Evolutionary conservation across 2,329 filamentous ascomycete species (phyloP).

Genomic region (Colletotrichum phormii): DNA sequence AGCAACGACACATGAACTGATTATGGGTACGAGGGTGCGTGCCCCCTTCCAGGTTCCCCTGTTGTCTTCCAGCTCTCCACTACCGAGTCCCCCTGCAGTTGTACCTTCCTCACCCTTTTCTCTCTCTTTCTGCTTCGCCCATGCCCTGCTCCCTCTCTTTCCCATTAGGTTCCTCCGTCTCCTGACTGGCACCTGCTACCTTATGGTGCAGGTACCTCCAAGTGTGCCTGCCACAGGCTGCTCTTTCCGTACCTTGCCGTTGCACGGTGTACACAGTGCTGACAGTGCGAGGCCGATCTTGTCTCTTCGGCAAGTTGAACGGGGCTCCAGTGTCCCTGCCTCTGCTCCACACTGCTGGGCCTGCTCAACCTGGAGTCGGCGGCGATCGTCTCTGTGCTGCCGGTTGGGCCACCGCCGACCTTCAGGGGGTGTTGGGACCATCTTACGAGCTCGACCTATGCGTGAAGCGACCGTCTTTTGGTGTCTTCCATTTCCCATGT

Average conservation of each 20-base stretch:
- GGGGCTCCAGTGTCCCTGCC: neutral
- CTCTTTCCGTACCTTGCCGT: neutral
- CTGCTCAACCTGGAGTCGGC: constrained; percentile 25
- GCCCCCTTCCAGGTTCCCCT: constrained; percentile 5
- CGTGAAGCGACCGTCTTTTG: neutral
- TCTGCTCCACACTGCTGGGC: neutral
- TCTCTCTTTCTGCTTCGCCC: neutral
- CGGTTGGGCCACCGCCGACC: constrained; percentile 25
- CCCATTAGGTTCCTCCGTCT: neutral
- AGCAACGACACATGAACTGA: neutral
- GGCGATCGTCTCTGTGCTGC: constrained; percentile 25
- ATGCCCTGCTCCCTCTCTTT: constrained; percentile 12
- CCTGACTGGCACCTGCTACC: neutral
- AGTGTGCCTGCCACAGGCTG: neutral
- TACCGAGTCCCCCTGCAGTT: neutral
- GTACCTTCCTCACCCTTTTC: neutral
- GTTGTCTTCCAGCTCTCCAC: neutral
- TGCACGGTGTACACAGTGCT: neutral
- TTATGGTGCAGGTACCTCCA: neutral
- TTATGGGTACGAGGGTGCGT: constrained; percentile 9
- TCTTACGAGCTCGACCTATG: constrained; percentile 22
- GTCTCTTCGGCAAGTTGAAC: neutral
- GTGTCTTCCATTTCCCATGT: neutral
- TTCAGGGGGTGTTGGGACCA: constrained; percentile 31
- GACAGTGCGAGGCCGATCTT: neutral